Evolutionary conservation across 2,329 filamentous ascomycete genomes (phyloP).

Genomic region (Diaporthe destruens): DNA sequence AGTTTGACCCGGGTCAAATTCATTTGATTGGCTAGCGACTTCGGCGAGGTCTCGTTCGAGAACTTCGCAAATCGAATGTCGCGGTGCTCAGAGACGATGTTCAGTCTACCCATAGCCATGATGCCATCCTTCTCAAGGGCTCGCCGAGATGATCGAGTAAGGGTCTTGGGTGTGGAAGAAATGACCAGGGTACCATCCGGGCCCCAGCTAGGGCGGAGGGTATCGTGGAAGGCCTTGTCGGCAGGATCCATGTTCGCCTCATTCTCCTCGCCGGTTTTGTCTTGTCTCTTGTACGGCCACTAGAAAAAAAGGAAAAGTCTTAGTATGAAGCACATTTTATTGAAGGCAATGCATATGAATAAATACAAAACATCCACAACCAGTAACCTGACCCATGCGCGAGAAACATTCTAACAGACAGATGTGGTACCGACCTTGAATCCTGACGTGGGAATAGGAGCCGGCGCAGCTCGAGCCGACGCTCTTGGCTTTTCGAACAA

Average conservation of each 20-base stretch:
- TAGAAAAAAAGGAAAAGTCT: conserved; percentile 65
- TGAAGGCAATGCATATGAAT: conserved; percentile 49
- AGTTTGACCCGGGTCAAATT: conserved; percentile 66
- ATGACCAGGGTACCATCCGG: conserved; percentile 77
- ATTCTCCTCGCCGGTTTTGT: conserved; percentile 75
- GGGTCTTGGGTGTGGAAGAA: conserved; percentile 41
- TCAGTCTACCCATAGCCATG: conserved; percentile 66
- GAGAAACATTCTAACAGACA: conserved; percentile 50
- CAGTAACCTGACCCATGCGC: conserved; percentile 49
- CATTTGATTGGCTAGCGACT: conserved; percentile 68
- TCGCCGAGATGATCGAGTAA: conserved; percentile 39
- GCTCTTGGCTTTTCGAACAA: conserved; percentile 82
- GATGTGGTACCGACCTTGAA: conserved; percentile 86
- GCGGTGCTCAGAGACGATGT: conserved; percentile 72
- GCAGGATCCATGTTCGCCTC: conserved; percentile 70
- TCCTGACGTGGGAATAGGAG: conserved; percentile 69
- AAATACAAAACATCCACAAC: conserved; percentile 45
- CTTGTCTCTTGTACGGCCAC: conserved; percentile 88
- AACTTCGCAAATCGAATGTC: conserved; percentile 76
- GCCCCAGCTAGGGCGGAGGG: conserved; percentile 84
- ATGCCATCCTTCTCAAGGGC: conserved; percentile 57
- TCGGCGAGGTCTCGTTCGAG: conserved; percentile 67
- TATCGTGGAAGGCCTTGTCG: conserved; percentile 78
- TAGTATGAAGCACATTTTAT: conserved; percentile 57
- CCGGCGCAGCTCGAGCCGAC: conserved; percentile 66